Evolutionary conservation across 169 alveolate genomes (phyloP).

Genomic region (Plasmodium vivax): DNA sequence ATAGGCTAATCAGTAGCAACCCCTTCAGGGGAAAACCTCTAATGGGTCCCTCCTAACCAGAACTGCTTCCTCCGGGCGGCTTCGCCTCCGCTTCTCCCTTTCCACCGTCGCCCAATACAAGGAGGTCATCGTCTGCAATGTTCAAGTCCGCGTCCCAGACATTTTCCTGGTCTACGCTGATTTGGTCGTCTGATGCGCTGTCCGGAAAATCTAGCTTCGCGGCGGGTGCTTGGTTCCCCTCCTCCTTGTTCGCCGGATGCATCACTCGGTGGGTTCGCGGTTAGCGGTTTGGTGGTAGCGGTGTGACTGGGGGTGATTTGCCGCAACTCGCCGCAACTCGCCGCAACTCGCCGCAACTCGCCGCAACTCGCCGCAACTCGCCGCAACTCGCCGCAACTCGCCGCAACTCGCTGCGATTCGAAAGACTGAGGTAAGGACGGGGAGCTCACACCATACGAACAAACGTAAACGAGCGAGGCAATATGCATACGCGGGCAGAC

Average conservation of each 20-base stretch:
- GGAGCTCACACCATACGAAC: not conserved
- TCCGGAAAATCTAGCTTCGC: constrained; percentile 25
- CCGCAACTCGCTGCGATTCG: not conserved
- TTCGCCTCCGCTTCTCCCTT: not conserved
- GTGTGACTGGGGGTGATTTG: too few relatives aligned
- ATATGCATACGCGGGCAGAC: not conserved
- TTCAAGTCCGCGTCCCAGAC: constrained; percentile 44
- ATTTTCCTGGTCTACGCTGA: constrained; percentile 38
- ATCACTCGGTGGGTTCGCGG: constrained; percentile 7
- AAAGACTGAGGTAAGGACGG: not conserved
- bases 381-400: not conserved
- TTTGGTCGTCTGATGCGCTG: constrained; percentile 20
- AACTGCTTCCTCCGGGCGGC: not conserved
- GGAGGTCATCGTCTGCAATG: constrained; percentile 45
- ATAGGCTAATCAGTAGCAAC: not conserved
- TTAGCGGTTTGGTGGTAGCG: too few relatives aligned
- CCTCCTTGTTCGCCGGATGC: constrained; percentile 13
- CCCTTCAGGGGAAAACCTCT: not conserved
- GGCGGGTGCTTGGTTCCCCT: not conserved
- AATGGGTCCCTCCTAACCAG: not conserved
- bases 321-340: too few relatives aligned
- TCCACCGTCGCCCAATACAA: not conserved
- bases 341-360: too few relatives aligned
- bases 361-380: too few relatives aligned
- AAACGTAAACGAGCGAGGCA: not conserved